Base-by-base conservation (phyloP, 1,284 basidiomycete species). In the Inonotus obliquus region DNA sequence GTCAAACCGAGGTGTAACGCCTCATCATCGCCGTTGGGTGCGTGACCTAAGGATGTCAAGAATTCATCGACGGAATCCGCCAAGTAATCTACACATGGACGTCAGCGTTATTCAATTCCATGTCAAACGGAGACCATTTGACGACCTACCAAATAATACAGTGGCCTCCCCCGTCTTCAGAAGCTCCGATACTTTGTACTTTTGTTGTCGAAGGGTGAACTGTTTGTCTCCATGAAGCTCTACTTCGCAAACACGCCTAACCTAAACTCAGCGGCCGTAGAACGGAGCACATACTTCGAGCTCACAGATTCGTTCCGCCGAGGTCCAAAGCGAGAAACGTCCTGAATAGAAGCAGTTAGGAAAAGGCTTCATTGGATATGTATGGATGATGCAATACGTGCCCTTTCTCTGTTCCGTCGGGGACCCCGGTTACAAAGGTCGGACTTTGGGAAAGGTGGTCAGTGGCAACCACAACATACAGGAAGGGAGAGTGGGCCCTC, bases 61-160 rank as follows among this genome's bases (percentile, higher is more conserved):
- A 99, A 99, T 10, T 89, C 86, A 71, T 96, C 94, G 35, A 99
- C 95, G 6, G 92, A 96, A 68, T 94, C 91, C 32, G 97, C 97
- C 67, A 99, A 91, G 76, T 97, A 99, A 76, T 97, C 93, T 94
- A 29, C 21, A 68, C 52, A n/a, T 56, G 62, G 23, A 19, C 27
- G 39, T 60, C n/a, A 57, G 47, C 41, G 44, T 23, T 23, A 29
- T 53, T 52, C 27, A 10, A n/a, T 23, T 37, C 19, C 23, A n/a
- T 48, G 49, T 25, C 10, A 17, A n/a, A 32, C 29, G 49, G 55
- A 6, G 44, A 27, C 54, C 29, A 25, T 54, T 48, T 37, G 35
- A 38, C 72, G 41, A n/a, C 85, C 67, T 62, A 94, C 93, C 92
- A 70, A 97, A 96, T 48, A 97, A 77, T 2, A 82, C 82, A 1